These are phyloP conservation scores for Parsonsia alboflavescens DNA, from an alignment of 257 asterid genomes.

Conservation along the genomic window DNA sequence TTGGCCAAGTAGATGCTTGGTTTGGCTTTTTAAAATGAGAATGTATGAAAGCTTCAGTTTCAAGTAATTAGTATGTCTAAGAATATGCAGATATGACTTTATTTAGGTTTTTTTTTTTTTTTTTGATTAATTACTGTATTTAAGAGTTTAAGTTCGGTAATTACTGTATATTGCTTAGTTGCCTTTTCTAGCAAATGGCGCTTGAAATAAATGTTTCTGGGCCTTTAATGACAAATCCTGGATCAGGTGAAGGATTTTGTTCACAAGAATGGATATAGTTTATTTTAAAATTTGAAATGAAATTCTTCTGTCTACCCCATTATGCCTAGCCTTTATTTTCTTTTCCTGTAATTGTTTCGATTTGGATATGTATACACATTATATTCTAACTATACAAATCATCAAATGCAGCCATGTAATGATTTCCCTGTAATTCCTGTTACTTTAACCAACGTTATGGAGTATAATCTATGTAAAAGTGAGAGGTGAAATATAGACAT, in stretches of 20 bases:
- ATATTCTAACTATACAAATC: not conserved
- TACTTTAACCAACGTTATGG: no score
- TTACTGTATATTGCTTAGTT: not conserved
- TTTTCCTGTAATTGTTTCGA: no score
- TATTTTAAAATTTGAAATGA: not conserved
- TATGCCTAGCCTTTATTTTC: not conserved
- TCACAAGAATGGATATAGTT: not conserved
- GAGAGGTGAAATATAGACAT: not conserved
- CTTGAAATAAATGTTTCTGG: not conserved
- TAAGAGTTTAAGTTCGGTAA: not conserved
- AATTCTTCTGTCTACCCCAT: not conserved
- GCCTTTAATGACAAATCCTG: not conserved
- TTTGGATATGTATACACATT: not conserved
- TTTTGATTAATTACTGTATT: not conserved
- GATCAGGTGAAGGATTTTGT: not conserved
- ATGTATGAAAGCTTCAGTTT: not conserved
- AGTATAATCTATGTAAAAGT: not conserved
- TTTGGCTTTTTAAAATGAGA: not conserved
- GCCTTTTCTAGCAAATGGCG: not conserved
- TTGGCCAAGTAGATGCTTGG: slow-evolving; percentile 1
- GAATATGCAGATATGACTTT: not conserved
- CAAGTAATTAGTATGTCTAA: not conserved
- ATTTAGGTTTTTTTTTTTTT: not conserved
- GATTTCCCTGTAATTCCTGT: not conserved
- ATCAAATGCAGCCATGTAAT: not conserved